A percentile compares a stretch with the other conserved stretches of the same genome.
phyloP scores from a whole-genome alignment of 192 early-diverging fungal genomes.

The Bifiguratus adelaidae region DNA sequence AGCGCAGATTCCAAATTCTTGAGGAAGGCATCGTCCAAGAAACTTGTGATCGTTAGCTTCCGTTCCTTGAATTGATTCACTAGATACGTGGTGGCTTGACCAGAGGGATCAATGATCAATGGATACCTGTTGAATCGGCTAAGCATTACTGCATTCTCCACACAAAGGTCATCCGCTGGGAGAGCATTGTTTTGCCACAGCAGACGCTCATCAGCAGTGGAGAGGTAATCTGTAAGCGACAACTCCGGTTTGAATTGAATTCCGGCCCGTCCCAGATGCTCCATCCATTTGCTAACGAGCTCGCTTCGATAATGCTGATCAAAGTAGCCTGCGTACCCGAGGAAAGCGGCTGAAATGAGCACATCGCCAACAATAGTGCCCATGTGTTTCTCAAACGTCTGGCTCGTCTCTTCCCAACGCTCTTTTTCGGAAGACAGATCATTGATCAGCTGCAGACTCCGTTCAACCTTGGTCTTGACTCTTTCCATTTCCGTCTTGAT shows the following conservation, averaged over 20 bases:
- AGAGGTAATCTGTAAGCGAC: slow-evolving; percentile 83
- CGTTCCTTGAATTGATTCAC: slow-evolving; percentile 75
- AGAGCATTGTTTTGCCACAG: slow-evolving; percentile 80
- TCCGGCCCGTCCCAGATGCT: slow-evolving; percentile 52
- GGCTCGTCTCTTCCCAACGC: slow-evolving; percentile 85
- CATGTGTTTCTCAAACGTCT: slow-evolving; percentile 93
- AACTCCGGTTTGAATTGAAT: slow-evolving; percentile 71
- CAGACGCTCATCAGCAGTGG: slow-evolving; percentile 83
- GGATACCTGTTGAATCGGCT: slow-evolving; percentile 93
- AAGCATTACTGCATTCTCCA: slow-evolving; percentile 98
- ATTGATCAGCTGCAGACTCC: slow-evolving; percentile 76
- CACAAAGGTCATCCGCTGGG: slow-evolving; percentile 86
- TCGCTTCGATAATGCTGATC: slow-evolving; percentile 90
- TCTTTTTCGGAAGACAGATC: slow-evolving; percentile 87
- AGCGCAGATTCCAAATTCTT: slow-evolving; percentile 97
- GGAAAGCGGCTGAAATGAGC: slow-evolving; percentile 82
- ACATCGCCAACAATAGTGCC: slow-evolving; percentile 97
- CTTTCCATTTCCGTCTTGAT: slow-evolving; percentile 89
- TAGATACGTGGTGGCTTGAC: slow-evolving; percentile 84
- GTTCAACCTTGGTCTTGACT: slow-evolving; percentile 88
- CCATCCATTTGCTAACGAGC: slow-evolving; percentile 69
- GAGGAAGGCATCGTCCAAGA: slow-evolving; percentile 93
- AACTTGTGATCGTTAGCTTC: slow-evolving; percentile 90
- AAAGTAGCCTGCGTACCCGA: slow-evolving; percentile 96
- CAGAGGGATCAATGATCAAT: slow-evolving; percentile 95